Percentiles rank a stretch among this genome's conserved stretches.
phyloP scores from a whole-genome alignment of 2,329 filamentous ascomycete genomes.

The Trichophyton rubrum region DNA sequence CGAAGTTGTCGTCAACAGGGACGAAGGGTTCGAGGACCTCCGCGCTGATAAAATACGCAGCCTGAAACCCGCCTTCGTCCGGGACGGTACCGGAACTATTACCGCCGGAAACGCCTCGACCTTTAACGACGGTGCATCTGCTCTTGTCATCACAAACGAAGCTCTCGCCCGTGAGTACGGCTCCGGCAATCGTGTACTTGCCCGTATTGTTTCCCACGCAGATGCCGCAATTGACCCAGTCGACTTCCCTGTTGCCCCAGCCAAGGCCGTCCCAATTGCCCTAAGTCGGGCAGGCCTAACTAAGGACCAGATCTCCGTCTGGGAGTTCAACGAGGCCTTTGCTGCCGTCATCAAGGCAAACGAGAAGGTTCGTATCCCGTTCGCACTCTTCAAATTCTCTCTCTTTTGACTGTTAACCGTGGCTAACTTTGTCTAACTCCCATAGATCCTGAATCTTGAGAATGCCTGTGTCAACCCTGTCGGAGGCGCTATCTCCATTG shows the following conservation, averaged over 20 bases:
- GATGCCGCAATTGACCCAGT: constrained; percentile 85
- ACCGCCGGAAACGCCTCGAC: constrained; percentile 91
- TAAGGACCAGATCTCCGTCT: constrained; percentile 81
- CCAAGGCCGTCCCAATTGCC: constrained; percentile 83
- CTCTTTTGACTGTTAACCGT: neutral
- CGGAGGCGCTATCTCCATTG: constrained; percentile 82
- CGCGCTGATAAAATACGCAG: constrained; percentile 76
- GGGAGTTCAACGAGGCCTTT: constrained; percentile 99
- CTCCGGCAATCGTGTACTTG: constrained; percentile 65
- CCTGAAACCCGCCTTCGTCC: constrained; percentile 82
- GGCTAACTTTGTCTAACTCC: neutral
- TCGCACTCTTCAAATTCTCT: neutral
- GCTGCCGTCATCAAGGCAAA: constrained; percentile 92
- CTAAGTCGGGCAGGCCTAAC: constrained; percentile 79
- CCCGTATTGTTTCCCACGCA: constrained; percentile 69
- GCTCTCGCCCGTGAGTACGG: constrained; percentile 71
- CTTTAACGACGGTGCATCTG: constrained; percentile 87
- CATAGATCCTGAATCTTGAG: constrained; percentile 64
- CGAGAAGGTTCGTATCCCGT: constrained; percentile 51
- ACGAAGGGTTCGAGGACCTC: constrained; percentile 81
- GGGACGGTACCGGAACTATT: constrained; percentile 74
- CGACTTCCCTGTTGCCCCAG: constrained; percentile 86
- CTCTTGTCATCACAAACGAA: constrained; percentile 72
- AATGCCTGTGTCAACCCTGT: constrained; percentile 72
- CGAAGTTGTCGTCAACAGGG: constrained; percentile 62